Evolutionary conservation across 169 alveolate genomes (phyloP).

Genomic region (Cryptosporidium andersoni): DNA sequence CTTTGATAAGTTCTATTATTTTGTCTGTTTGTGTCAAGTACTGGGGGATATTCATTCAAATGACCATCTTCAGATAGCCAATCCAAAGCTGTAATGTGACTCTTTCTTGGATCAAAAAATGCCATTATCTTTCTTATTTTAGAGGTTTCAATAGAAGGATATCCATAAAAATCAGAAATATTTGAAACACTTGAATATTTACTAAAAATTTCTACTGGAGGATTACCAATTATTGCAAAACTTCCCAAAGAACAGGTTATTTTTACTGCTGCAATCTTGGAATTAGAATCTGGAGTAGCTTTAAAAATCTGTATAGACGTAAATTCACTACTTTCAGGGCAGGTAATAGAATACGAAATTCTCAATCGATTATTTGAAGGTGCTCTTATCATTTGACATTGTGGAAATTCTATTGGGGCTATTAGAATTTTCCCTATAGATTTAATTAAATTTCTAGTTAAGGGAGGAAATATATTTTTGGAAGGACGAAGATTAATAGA

Average conservation of each 20-base stretch:
- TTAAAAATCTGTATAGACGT: conserved; percentile 26
- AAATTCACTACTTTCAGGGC: conserved; percentile 44
- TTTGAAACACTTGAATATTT: background rate
- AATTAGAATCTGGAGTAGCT: background rate
- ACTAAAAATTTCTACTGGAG: conserved; percentile 1
- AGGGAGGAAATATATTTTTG: conserved; percentile 1
- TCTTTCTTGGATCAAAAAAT: conserved; percentile 31
- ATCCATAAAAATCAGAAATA: too few species aligned
- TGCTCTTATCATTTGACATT: conserved; percentile 60
- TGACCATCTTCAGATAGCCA: conserved; percentile 35
- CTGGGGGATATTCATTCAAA: conserved; percentile 19
- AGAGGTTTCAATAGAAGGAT: too few species aligned
- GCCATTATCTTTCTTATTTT: conserved; percentile 32
- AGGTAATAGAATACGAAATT: conserved; percentile 35
- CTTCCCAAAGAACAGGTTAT: conserved; percentile 41
- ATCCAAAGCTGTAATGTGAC: conserved; percentile 45
- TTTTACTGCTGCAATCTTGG: conserved; percentile 38
- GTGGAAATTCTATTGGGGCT: conserved; percentile 49
- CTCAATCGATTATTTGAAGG: conserved; percentile 41
- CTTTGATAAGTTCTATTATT: conserved; percentile 45
- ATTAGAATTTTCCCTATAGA: conserved; percentile 22
- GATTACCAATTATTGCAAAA: conserved; percentile 23
- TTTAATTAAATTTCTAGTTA: conserved; percentile 43
- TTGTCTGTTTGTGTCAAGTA: conserved; percentile 5
- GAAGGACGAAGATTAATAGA: conserved; percentile 39